Conservation (phyloP, 768 basidiomycete species). For the Gloeostereum incarnatum region DNA sequence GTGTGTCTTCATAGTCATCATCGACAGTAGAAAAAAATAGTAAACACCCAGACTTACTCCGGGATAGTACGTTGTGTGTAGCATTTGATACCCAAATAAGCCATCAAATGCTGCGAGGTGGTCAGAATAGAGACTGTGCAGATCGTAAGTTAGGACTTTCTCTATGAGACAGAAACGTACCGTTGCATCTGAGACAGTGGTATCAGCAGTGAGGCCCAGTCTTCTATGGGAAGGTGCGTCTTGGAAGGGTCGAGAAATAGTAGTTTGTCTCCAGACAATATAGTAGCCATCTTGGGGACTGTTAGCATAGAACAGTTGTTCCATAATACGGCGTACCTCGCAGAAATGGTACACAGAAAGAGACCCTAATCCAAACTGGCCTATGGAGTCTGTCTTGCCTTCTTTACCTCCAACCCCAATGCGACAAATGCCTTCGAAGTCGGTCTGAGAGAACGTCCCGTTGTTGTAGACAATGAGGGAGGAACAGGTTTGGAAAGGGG, state of each 20-base stretch:
- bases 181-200: not conserved
- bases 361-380: slow-evolving; percentile 43
- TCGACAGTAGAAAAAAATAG: slow-evolving; percentile 7
- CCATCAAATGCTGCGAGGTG: slow-evolving; percentile 30
- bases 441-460: slow-evolving; percentile 25
- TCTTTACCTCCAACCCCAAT: slow-evolving; percentile 38
- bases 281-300: slow-evolving; percentile 17
- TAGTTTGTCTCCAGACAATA: slow-evolving; percentile 19
- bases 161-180: not conserved
- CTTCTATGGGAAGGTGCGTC: slow-evolving; percentile 23
- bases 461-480: slow-evolving; percentile 38
- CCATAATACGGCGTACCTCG: slow-evolving; percentile 23
- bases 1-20: slow-evolving; percentile 12
- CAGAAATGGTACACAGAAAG: slow-evolving; percentile 45
- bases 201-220: not conserved
- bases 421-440: slow-evolving; percentile 35
- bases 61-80: slow-evolving; percentile 15
- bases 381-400: slow-evolving; percentile 28
- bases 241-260: slow-evolving; percentile 40
- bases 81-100: slow-evolving; percentile 26
- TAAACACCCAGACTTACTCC: slow-evolving; percentile 33
- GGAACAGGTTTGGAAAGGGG: slow-evolving; percentile 21
- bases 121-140: slow-evolving; percentile 28
- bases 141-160: not conserved
- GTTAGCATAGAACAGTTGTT: not conserved